These are phyloP conservation scores for Claviceps monticola DNA, from an alignment of 2,329 filamentous ascomycete species.

Conservation along the genomic window DNA sequence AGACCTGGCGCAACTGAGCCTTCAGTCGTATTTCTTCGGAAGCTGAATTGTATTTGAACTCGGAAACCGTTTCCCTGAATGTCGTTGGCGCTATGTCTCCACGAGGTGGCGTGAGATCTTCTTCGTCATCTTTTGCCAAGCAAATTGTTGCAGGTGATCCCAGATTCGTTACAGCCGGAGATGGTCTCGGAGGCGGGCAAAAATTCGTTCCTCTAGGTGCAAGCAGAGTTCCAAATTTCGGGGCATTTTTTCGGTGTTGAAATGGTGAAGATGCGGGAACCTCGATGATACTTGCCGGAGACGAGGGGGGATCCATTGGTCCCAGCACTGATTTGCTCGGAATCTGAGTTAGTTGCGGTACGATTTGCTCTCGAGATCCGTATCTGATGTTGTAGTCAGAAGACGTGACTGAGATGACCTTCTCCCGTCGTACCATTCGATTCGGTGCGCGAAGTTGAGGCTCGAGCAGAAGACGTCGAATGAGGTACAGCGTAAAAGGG, in stretches of 20 bases:
- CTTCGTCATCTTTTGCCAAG: constrained; percentile 36
- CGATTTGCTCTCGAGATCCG: constrained; percentile 8
- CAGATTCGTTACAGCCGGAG: constrained; percentile 12
- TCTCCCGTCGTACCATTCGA: constrained; percentile 31
- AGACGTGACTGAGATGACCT: constrained; percentile 32
- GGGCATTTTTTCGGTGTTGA: constrained; percentile 20
- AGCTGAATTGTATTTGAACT: constrained; percentile 35
- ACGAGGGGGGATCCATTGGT: constrained; percentile 22
- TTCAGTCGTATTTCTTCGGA: constrained; percentile 23
- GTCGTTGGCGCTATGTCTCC: constrained; percentile 50
- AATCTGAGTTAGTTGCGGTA: constrained; percentile 34
- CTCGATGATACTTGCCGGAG: constrained; percentile 44
- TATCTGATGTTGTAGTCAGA: constrained; percentile 19
- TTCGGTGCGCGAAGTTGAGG: constrained; percentile 17
- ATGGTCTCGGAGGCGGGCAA: constrained; percentile 29
- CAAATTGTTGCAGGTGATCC: constrained; percentile 29
- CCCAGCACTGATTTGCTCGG: constrained; percentile 25
- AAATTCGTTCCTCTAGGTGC: constrained; percentile 65
- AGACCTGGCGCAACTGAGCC: constrained; percentile 22
- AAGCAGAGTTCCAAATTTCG: constrained; percentile 42
- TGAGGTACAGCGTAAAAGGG: constrained; percentile 14
- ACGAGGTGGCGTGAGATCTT: constrained; percentile 33
- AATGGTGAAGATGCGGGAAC: constrained; percentile 82
- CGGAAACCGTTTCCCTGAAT: constrained; percentile 28
- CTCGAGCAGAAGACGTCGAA: constrained; percentile 12